phyloP scores from a whole-genome alignment of 495 filamentous ascomycete genomes.

The Cudoniella acicularis region DNA sequence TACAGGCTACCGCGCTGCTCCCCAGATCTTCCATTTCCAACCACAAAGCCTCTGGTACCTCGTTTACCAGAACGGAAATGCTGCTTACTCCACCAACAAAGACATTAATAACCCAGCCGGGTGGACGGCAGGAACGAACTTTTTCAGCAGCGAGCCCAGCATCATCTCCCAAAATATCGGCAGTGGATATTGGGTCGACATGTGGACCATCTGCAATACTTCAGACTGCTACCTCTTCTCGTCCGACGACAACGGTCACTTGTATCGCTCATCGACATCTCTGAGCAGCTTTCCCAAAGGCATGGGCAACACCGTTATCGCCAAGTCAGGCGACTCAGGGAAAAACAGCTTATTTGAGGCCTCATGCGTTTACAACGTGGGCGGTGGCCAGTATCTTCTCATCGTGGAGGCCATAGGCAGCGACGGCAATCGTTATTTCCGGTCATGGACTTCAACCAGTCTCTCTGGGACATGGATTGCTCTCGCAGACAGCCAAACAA shows the following conservation, averaged over 20 bases:
- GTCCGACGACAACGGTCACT: conserved; percentile 6
- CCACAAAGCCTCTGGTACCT: conserved; percentile 4
- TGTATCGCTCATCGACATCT: neutral
- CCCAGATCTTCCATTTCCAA: conserved; percentile 4
- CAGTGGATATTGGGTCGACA: conserved; percentile 2
- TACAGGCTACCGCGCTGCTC: conserved; percentile 6
- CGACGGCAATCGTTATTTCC: conserved; percentile 1
- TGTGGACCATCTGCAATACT: conserved; percentile 3
- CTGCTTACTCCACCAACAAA: conserved; percentile 1
- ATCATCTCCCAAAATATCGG: neutral
- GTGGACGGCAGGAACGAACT: neutral
- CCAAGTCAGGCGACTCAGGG: neutral
- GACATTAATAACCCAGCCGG: neutral
- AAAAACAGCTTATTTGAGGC: conserved; percentile 3
- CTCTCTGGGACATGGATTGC: neutral
- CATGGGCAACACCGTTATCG: neutral
- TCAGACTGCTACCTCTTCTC: conserved; percentile 4
- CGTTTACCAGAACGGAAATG: conserved; percentile 3
- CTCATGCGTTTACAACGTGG: neutral
- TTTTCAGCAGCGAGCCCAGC: neutral
- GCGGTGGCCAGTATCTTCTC: neutral
- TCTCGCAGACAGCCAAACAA: neutral
- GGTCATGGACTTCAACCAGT: conserved; percentile 1
- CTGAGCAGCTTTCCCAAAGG: neutral
- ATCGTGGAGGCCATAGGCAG: conserved; percentile 5